Percentiles rank a stretch among this genome's conserved stretches.
These are phyloP conservation scores for Vigna radiata DNA, from an alignment of 306 rosid genomes.

Conservation along the genomic window DNA sequence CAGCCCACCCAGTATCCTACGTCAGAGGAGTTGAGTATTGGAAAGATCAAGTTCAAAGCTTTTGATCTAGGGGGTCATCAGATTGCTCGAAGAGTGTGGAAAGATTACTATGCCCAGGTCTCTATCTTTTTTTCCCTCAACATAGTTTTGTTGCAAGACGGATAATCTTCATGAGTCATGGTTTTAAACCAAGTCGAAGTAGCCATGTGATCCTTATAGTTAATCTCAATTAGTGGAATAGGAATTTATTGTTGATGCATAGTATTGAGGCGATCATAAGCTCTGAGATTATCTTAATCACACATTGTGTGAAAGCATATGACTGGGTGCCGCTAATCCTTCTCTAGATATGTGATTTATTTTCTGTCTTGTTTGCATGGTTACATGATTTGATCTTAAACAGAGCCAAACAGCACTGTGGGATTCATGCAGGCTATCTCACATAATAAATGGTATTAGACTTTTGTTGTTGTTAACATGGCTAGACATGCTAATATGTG, in stretches of 20 bases:
- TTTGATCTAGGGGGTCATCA: slow-evolving; percentile 93
- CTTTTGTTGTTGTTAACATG: background rate
- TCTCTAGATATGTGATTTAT: background rate
- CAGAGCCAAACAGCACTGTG: background rate
- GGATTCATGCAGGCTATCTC: background rate
- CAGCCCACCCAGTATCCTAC: slow-evolving; percentile 95
- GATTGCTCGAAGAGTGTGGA: slow-evolving; percentile 94
- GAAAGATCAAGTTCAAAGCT: slow-evolving; percentile 91
- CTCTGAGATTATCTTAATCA: slow-evolving; percentile 1
- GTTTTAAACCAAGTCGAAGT: background rate
- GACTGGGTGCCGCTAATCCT: background rate
- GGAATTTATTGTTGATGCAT: background rate
- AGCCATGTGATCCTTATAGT: background rate
- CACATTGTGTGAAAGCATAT: background rate
- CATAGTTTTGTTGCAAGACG: background rate
- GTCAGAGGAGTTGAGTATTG: slow-evolving; percentile 93
- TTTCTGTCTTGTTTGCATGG: background rate
- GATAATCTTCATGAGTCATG: background rate
- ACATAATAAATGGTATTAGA: background rate
- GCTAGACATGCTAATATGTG: slow-evolving; percentile 13
- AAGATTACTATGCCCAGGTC: slow-evolving; percentile 97
- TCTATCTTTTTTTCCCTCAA: background rate
- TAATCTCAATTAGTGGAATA: background rate
- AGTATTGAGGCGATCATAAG: background rate
- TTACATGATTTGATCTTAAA: background rate